Conservation (phyloP, 2,329 filamentous ascomycete genomes). For the Apiospora koreana region DNA sequence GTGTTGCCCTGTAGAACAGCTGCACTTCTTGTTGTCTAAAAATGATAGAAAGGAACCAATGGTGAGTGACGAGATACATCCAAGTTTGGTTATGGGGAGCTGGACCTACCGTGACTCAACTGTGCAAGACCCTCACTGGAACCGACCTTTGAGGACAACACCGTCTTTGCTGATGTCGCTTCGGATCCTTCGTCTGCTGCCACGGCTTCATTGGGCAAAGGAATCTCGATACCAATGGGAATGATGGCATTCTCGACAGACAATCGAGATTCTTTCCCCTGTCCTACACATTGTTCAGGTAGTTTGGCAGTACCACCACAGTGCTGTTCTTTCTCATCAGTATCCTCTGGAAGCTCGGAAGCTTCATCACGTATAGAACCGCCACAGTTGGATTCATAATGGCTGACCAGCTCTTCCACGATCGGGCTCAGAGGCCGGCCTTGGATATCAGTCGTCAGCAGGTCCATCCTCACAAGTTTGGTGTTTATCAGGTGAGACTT, state of each 20-base stretch:
- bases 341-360: background rate
- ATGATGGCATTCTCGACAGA: background rate
- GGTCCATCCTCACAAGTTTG: background rate
- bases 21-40: background rate
- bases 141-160: background rate
- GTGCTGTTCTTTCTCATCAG: background rate
- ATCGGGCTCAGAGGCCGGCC: slow-evolving; percentile 6
- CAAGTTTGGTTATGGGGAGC: background rate
- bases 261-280: background rate
- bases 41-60: background rate
- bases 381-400: background rate
- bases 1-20: background rate
- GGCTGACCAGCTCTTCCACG: background rate
- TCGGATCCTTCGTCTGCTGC: background rate
- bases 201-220: background rate
- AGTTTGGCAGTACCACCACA: background rate
- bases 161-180: background rate
- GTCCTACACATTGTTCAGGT: background rate
- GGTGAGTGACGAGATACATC: background rate
- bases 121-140: background rate
- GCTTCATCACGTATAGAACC: background rate
- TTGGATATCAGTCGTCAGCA: background rate
- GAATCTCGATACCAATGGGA: background rate
- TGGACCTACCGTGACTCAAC: background rate
- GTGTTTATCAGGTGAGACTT: background rate